Evolutionary conservation across 1,284 basidiomycete genomes (phyloP).

Genomic region (Abortiporus biennis): DNA sequence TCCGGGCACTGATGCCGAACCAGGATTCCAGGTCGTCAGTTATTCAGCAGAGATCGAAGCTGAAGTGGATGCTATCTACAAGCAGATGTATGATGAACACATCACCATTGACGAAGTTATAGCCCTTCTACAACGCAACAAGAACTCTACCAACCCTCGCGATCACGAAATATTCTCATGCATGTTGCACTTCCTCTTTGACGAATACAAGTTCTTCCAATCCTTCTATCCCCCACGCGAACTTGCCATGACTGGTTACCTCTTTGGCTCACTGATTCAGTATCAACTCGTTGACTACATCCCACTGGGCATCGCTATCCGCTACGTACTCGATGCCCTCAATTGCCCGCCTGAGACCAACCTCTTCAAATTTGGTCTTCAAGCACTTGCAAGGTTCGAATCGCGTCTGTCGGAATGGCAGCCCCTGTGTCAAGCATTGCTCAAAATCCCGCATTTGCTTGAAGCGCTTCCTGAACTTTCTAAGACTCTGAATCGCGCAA

Average conservation of each 20-base stretch:
- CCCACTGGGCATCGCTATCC: constrained; percentile 93
- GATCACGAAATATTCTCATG: constrained; percentile 98
- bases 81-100: constrained; percentile 96
- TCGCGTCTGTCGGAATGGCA: constrained; percentile 90
- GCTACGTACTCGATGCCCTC: constrained; percentile 94
- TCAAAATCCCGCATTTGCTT: constrained; percentile 83
- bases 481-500: constrained; percentile 64
- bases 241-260: constrained; percentile 91
- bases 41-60: constrained; percentile 88
- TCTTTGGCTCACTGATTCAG: constrained; percentile 96
- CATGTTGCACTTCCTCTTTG: constrained; percentile 98
- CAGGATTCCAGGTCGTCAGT: constrained; percentile 85
- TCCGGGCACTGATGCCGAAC: constrained; percentile 85
- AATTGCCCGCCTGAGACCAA: constrained; percentile 87
- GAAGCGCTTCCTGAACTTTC: constrained; percentile 88
- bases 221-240: constrained; percentile 93
- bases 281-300: constrained; percentile 92
- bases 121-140: constrained; percentile 78
- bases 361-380: constrained; percentile 93
- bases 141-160: constrained; percentile 75
- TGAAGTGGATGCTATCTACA: constrained; percentile 94
- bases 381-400: constrained; percentile 88
- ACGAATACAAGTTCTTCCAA: constrained; percentile 99
- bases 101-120: constrained; percentile 95
- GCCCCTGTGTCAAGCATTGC: constrained; percentile 85